Percentiles rank a stretch among this genome's conserved stretches.
Evolutionary conservation across 1,284 basidiomycete species (phyloP).

Genomic region (Leccinum subfulvum): DNA sequence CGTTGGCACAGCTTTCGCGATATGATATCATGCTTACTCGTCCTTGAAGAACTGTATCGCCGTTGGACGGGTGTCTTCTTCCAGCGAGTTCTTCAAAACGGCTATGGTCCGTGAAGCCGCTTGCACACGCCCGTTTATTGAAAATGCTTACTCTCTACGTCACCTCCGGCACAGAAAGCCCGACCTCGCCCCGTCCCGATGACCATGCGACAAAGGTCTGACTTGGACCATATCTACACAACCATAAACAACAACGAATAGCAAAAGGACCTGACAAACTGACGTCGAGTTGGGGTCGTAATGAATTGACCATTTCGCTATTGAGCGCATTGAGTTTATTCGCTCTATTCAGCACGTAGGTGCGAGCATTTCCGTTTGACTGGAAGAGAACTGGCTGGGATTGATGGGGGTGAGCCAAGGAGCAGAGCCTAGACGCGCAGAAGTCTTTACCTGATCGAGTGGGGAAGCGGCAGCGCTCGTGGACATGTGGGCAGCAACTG

Average conservation of each 20-base stretch:
- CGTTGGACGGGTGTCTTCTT: slow-evolving; percentile 51
- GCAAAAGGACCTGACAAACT: slow-evolving; percentile 18
- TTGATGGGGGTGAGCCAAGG: slow-evolving; percentile 3
- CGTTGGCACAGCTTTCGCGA: slow-evolving; percentile 5
- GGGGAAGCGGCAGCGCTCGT: slow-evolving; percentile 21
- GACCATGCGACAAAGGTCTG: slow-evolving; percentile 73
- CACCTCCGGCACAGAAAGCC: slow-evolving; percentile 94
- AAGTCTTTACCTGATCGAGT: slow-evolving; percentile 31
- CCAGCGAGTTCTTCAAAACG: slow-evolving; percentile 51
- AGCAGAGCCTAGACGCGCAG: not conserved
- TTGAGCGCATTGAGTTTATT: slow-evolving; percentile 87
- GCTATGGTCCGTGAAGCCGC: slow-evolving; percentile 39
- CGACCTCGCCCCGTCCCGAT: slow-evolving; percentile 77
- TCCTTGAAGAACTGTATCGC: slow-evolving; percentile 87
- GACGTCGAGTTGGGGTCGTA: slow-evolving; percentile 77
- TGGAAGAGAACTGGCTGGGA: slow-evolving; percentile 70
- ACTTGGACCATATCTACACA: slow-evolving; percentile 74
- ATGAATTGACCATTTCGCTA: slow-evolving; percentile 74
- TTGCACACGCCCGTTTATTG: slow-evolving; percentile 5
- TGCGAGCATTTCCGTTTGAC: slow-evolving; percentile 61
- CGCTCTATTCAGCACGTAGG: slow-evolving; percentile 80
- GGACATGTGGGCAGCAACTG: slow-evolving; percentile 61
- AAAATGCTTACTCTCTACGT: slow-evolving; percentile 73
- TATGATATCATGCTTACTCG: slow-evolving; percentile 57
- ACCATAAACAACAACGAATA: slow-evolving; percentile 15